Base-by-base conservation (phyloP, 129 eudicot genomes). In the Oenanthe sinensis region DNA sequence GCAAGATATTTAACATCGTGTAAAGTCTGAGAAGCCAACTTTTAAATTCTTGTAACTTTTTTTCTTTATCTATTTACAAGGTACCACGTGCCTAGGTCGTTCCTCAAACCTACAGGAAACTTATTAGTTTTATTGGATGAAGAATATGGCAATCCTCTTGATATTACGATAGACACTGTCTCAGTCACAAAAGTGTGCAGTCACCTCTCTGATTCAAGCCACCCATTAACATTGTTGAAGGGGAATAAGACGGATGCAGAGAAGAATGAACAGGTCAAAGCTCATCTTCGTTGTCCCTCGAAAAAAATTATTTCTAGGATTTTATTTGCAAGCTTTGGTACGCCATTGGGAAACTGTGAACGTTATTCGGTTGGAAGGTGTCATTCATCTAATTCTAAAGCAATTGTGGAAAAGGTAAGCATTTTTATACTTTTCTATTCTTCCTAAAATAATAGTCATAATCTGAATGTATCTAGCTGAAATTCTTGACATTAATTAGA, bases 81-180 rank as follows among this genome's bases (percentile, higher is more conserved):
- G 98, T 91, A 93, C 84, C 82, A 93, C 75, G 80, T 91, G 71
- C 97, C 98, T 11, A 76, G 97, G 78, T 91, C 96, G 5, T 93
- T 89, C 82, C 90, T 93, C 24, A 87, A 80, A 77, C 87, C 89
- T 50, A 81, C 75, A 39, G 87, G 84, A 45, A 93, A 93, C 83
- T 71, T 83, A 17, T 75, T 93, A 50, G 97, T 93, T 40, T 60
- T 93, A 79, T 83, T 93, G 10, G 98, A 93, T 68, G 98, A 93
- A 79, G 97, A 91, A 86, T 60, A 74, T 9, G 89, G 87, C 36
- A 81, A 89, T 76, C 96, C 96, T 48, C 87, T 87, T 22, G 75
- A 55, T 48, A 86, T 93, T 55, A 73, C 96, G 13, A 72, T 93
- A 77, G 98, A 87, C 82, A 82, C 85, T 33, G 77, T 93, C 79